phyloP scores from a whole-genome alignment of 805 yeast species.

The Cyberlindnera japonica region DNA sequence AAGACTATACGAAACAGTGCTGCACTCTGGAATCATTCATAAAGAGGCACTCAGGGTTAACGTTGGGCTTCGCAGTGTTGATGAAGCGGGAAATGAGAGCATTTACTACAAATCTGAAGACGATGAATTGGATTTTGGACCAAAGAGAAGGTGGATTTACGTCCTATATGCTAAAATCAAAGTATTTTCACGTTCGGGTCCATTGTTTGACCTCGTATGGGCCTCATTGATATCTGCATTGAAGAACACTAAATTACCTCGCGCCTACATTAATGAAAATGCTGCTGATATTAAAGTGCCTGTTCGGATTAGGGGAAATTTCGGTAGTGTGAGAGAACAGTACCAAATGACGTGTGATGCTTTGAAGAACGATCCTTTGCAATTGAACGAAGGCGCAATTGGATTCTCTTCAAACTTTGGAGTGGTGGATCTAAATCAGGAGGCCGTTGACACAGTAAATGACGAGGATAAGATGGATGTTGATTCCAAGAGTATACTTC shows the following conservation, averaged over 20 bases:
- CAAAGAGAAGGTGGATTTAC: constrained; percentile 47
- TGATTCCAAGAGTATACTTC: constrained; percentile 36
- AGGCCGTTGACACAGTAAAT: constrained; percentile 29
- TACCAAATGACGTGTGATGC: constrained; percentile 58
- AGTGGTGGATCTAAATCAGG: constrained; percentile 42
- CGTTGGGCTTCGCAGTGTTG: constrained; percentile 46
- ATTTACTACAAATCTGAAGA: constrained; percentile 49
- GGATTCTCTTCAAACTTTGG: constrained; percentile 57
- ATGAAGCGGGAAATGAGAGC: constrained; percentile 45
- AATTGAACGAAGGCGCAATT: constrained; percentile 34
- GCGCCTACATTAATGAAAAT: constrained; percentile 62
- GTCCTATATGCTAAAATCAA: constrained; percentile 71
- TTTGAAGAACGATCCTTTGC: constrained; percentile 34
- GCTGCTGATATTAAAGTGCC: constrained; percentile 50
- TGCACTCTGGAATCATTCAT: constrained; percentile 52
- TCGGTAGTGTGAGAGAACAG: constrained; percentile 44
- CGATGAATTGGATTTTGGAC: constrained; percentile 33
- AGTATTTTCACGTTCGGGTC: constrained; percentile 79
- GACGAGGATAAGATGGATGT: constrained; percentile 33
- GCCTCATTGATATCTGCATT: constrained; percentile 63
- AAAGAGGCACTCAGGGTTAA: constrained; percentile 54
- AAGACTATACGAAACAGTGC: constrained; percentile 53
- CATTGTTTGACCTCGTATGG: constrained; percentile 75
- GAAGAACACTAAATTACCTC: constrained; percentile 56
- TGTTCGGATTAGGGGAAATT: constrained; percentile 48